Conservation (phyloP, 805 yeast genomes). For the Starmera amethionina region DNA sequence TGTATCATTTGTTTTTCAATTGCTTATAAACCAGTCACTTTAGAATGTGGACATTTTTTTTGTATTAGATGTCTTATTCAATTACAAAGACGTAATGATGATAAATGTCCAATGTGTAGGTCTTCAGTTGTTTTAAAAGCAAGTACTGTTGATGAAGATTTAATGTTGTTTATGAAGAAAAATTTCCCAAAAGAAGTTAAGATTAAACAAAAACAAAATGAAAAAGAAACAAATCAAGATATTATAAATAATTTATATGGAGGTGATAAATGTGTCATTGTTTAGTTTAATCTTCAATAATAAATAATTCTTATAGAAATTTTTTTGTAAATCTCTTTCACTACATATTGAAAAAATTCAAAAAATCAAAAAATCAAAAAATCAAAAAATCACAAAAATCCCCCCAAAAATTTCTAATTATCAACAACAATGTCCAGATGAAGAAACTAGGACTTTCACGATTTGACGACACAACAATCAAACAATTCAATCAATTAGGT, state of each 20-base stretch:
- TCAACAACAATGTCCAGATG: slow-evolving; percentile 23
- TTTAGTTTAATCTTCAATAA: too few species aligned
- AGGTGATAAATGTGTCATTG: slow-evolving; percentile 6
- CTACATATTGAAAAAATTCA: too few species aligned
- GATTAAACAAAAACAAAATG: slow-evolving; percentile 47
- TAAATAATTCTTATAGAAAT: too few species aligned
- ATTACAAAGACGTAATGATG: slow-evolving; percentile 46
- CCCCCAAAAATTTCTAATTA: too few species aligned
- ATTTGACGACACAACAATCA: slow-evolving; percentile 22
- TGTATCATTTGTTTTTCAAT: slow-evolving; percentile 67
- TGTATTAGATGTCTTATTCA: slow-evolving; percentile 67
- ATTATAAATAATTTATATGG: slow-evolving; percentile 19
- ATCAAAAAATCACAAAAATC: not conserved
- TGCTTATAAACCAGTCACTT: slow-evolving; percentile 62
- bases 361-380: not conserved
- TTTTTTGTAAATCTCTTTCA: too few species aligned
- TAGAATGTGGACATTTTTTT: slow-evolving; percentile 57
- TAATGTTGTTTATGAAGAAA: slow-evolving; percentile 41
- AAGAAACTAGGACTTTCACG: slow-evolving; percentile 38
- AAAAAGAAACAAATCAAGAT: slow-evolving; percentile 35
- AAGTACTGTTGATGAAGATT: slow-evolving; percentile 48
- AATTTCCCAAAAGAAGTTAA: slow-evolving; percentile 64
- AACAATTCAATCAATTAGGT: slow-evolving; percentile 10
- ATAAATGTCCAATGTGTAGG: slow-evolving; percentile 60
- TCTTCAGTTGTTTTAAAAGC: slow-evolving; percentile 45